phyloP scores from a whole-genome alignment of 2,329 filamentous ascomycete genomes.

The Cryphonectria japonica region DNA sequence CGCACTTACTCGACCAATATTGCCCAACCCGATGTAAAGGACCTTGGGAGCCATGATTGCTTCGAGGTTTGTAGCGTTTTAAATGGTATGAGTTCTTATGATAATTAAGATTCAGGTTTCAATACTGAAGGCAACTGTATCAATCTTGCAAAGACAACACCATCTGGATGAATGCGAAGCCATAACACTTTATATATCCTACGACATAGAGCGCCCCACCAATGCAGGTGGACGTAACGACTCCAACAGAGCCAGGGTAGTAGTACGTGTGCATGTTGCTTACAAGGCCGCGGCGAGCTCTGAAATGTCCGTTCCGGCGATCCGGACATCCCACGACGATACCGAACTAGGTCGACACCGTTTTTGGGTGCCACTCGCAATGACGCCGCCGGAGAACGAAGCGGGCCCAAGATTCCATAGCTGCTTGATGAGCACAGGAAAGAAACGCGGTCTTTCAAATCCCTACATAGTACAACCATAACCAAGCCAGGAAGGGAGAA shows the following conservation, averaged over 20 bases:
- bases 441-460: neutral
- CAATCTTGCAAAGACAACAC: neutral
- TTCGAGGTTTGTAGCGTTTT: neutral
- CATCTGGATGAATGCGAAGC: neutral
- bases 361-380: neutral
- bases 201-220: neutral
- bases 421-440: neutral
- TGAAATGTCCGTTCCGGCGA: conserved; percentile 2
- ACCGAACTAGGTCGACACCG: neutral
- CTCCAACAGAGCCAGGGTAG: neutral
- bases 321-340: neutral
- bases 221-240: neutral
- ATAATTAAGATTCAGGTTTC: neutral
- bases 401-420: neutral
- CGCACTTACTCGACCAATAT: conserved; percentile 76
- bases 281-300: neutral
- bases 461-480: too few species aligned
- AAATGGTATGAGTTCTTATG: neutral
- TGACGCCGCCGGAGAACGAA: neutral
- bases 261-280: neutral
- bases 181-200: neutral
- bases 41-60: conserved; percentile 61
- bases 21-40: conserved; percentile 82
- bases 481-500: too few species aligned
- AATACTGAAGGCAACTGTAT: neutral